Base-by-base conservation (phyloP, 306 rosid species). In the Vigna trinervia region DNA sequence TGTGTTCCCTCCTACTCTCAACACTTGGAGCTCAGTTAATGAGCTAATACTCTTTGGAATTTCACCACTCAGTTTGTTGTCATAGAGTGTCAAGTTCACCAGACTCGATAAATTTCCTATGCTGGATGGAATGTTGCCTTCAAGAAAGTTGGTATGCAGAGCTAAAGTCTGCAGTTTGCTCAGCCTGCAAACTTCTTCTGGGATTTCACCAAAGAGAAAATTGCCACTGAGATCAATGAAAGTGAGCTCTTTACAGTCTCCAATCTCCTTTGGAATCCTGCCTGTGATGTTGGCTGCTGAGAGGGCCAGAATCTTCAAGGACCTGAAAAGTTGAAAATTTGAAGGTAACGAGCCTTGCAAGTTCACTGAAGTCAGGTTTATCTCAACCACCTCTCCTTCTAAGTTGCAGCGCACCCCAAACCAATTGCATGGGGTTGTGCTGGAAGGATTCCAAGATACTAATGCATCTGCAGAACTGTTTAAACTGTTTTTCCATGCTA, bases 1-100 rank as follows among this genome's bases (percentile, higher is more conserved):
- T 69, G 51, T 79, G 79, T 94, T 94, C 84, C 98, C 98, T 26
- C 98, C 98, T 13, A 83, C 91, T 84, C 96, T 86, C 78, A 90
- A 79, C 26, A 84, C 69, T 81, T 90, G 82, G 17, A 94, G 90
- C 64, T 84, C 84, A 17, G 74, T 82, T 23, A 94, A 74, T 41
- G 73, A 85, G 39, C 96, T 97, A 70, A 90, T 67, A 70, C 94
- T 86, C 84, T 72, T 91, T 19, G 98, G 96, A 84, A 94, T 75
- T 77, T 85, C 88, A 4, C 96, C 90, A 19, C 85, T 81, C 59
- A 93, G 79, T 63, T 79, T 79, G 77, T 93, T 94, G 78, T 94
- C 98, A 70, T 51, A 84, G 79, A 94, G 88, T 76, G 88, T 85
- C 79, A 91, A 74, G 80, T 79, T 71, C 81, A 63, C 85, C 56